Evolutionary conservation across 306 rosid genomes (phyloP).

Genomic region (Pyrus bretschneideri): DNA sequence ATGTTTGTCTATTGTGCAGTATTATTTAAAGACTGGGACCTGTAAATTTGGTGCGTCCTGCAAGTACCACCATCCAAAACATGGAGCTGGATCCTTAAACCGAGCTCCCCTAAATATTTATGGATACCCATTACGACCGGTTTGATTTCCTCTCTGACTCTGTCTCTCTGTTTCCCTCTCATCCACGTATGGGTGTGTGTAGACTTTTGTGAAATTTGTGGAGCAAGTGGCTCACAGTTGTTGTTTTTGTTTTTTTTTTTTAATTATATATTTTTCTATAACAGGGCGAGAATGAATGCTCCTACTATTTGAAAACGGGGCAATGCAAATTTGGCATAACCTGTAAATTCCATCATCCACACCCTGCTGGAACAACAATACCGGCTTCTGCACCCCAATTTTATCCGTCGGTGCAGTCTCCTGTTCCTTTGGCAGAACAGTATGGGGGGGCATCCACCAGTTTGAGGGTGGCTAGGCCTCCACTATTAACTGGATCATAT

Average conservation of each 20-base stretch:
- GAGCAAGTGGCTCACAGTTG: not conserved
- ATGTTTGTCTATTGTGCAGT: slow-evolving; percentile 37
- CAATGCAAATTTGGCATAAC: slow-evolving; percentile 90
- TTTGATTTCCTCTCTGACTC: slow-evolving; percentile 18
- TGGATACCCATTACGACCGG: slow-evolving; percentile 84
- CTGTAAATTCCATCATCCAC: slow-evolving; percentile 95
- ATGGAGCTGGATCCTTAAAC: slow-evolving; percentile 68
- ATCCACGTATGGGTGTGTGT: not conserved
- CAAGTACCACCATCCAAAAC: slow-evolving; percentile 85
- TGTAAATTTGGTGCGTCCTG: slow-evolving; percentile 94
- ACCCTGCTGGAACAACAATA: slow-evolving; percentile 59
- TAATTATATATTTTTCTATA: not conserved
- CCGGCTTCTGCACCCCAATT: slow-evolving; percentile 81
- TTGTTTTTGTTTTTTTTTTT: not conserved
- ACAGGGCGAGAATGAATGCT: slow-evolving; percentile 92
- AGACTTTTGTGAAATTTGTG: not conserved
- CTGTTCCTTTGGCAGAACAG: slow-evolving; percentile 63
- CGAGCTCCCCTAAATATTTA: slow-evolving; percentile 73
- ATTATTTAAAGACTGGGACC: slow-evolving; percentile 81
- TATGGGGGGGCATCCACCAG: slow-evolving; percentile 61
- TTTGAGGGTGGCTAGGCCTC: slow-evolving; percentile 83
- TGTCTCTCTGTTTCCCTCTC: not conserved
- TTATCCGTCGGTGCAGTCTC: slow-evolving; percentile 90
- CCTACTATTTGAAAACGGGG: slow-evolving; percentile 98
- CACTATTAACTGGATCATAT: slow-evolving; percentile 65